Evolutionary conservation across 176 grass and related monocot species (phyloP).

Genomic region (Chloris gayana): DNA sequence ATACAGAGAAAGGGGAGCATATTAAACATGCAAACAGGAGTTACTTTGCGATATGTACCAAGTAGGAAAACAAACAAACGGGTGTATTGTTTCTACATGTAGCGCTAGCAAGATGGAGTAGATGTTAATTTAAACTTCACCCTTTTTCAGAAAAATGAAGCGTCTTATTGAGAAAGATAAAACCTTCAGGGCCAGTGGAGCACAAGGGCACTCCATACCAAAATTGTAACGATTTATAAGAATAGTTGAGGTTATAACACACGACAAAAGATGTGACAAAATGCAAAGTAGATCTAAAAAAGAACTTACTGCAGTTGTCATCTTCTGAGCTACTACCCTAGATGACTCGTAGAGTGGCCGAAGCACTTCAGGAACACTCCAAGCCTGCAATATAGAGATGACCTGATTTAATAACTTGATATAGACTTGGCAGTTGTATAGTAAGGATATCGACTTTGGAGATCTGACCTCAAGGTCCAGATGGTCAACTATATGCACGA

Average conservation of each 20-base stretch:
- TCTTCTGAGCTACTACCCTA: constrained; percentile 94
- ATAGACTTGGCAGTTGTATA: neutral
- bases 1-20: neutral
- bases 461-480: constrained; percentile 86
- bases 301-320: constrained; percentile 86
- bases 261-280: constrained; percentile 6
- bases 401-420: constrained; percentile 26
- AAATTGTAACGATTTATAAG: neutral
- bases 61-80: neutral
- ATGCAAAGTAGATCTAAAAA: constrained; percentile 16
- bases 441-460: neutral
- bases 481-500: constrained; percentile 98
- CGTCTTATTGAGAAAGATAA: neutral
- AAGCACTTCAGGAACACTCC: constrained; percentile 95
- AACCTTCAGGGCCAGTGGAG: neutral
- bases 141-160: neutral
- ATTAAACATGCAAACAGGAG: constrained; percentile 19
- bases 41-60: neutral
- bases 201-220: neutral
- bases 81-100: neutral
- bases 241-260: neutral
- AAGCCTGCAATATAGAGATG: constrained; percentile 59
- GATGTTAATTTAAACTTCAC: neutral
- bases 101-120: neutral
- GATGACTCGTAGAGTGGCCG: constrained; percentile 93